A percentile compares a stretch with the other conserved stretches of the same genome.
phyloP scores from a whole-genome alignment of 768 basidiomycete genomes.

The Xerocomus potaroensis region DNA sequence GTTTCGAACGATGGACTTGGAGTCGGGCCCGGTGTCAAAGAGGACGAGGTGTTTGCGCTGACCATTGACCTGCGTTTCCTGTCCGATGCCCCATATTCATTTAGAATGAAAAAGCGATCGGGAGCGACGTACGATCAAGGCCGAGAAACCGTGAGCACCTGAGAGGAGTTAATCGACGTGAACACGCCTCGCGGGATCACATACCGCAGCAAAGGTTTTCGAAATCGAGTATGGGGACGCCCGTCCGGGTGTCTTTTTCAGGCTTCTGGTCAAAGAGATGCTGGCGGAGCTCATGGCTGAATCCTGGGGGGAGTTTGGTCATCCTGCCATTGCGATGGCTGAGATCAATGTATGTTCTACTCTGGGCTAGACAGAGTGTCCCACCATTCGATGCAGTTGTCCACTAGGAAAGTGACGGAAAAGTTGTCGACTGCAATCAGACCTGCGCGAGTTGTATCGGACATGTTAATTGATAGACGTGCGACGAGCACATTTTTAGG shows the following conservation, averaged over 20 bases:
- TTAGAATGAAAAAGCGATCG: neutral
- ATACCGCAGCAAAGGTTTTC: conserved; percentile 69
- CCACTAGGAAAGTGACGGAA: conserved; percentile 63
- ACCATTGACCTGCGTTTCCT: conserved; percentile 59
- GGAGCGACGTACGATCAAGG: conserved; percentile 54
- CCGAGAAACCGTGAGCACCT: conserved; percentile 86
- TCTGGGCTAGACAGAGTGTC: neutral
- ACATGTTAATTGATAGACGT: no score
- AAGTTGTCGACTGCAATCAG: conserved; percentile 35
- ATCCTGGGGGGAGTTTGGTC: conserved; percentile 74
- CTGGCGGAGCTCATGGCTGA: conserved; percentile 63
- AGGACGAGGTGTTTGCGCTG: conserved; percentile 51
- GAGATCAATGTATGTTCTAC: no score
- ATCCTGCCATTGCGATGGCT: conserved; percentile 48
- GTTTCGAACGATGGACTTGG: conserved; percentile 70
- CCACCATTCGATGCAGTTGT: conserved; percentile 79
- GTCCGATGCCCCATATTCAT: neutral
- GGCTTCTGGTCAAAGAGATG: conserved; percentile 53
- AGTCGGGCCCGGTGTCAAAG: conserved; percentile 85
- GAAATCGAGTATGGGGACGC: conserved; percentile 65
- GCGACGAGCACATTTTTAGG: no score
- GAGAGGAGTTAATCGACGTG: conserved; percentile 1
- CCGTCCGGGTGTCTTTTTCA: conserved; percentile 39
- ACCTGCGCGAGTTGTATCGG: conserved; percentile 15
- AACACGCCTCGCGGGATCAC: no score